These are phyloP conservation scores for Esteya vermicola DNA, from an alignment of 2,329 filamentous ascomycete genomes.

Conservation along the genomic window DNA sequence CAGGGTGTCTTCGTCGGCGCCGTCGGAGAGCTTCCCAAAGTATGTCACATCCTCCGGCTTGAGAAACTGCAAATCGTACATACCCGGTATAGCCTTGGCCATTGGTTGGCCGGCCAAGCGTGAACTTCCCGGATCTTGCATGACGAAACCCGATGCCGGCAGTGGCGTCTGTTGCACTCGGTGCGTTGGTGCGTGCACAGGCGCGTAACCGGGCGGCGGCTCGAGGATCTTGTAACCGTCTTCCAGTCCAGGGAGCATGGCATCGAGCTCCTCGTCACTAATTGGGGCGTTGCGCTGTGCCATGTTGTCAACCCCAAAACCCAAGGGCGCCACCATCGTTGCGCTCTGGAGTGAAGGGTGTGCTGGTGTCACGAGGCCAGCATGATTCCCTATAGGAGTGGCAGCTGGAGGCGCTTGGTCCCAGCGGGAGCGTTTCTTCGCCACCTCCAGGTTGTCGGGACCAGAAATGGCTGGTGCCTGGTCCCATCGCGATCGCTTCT, in stretches of 20 bases:
- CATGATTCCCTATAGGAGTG: conserved; percentile 52
- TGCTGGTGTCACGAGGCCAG: conserved; percentile 62
- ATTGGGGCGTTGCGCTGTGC: conserved; percentile 66
- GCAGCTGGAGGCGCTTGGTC: conserved; percentile 71
- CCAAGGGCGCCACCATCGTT: conserved; percentile 30
- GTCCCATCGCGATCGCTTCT: conserved; percentile 83
- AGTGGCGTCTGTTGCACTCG: conserved; percentile 61
- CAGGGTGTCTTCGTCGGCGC: conserved; percentile 78
- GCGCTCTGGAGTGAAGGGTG: conserved; percentile 53
- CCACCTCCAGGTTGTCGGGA: conserved; percentile 28
- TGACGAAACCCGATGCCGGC: conserved; percentile 82
- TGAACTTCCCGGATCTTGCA: conserved; percentile 84
- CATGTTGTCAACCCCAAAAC: conserved; percentile 71
- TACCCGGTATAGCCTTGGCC: conserved; percentile 88
- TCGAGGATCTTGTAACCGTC: conserved; percentile 90
- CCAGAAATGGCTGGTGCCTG: conserved; percentile 49
- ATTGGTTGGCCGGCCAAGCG: conserved; percentile 77
- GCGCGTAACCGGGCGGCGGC: conserved; percentile 83
- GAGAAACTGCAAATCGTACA: conserved; percentile 94
- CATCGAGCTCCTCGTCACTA: conserved; percentile 87
- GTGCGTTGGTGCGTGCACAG: conserved; percentile 61
- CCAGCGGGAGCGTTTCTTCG: conserved; percentile 76
- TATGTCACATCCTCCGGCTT: conserved; percentile 98
- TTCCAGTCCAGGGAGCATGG: conserved; percentile 73
- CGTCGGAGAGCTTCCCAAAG: conserved; percentile 93